phyloP scores from a whole-genome alignment of 2,329 filamentous ascomycete genomes.

The Fusarium xyrophilum region DNA sequence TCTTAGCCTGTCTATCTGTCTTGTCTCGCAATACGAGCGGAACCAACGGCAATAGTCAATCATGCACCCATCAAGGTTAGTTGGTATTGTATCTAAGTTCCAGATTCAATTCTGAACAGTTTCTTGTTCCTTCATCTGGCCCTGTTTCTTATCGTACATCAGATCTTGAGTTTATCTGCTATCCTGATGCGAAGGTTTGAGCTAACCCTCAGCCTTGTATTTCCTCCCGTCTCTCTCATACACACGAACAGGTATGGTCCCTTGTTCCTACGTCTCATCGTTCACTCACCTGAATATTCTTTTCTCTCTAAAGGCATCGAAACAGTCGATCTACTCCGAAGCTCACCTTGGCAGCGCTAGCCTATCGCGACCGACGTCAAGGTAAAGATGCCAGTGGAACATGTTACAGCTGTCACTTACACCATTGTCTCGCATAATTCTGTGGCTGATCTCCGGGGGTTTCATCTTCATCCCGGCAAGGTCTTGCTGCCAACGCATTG shows the following conservation, averaged over 20 bases:
- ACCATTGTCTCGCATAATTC: conserved; percentile 30
- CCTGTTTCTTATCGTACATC: not conserved
- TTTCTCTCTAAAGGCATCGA: conserved; percentile 20
- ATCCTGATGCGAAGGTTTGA: conserved; percentile 1
- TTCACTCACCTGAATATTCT: conserved; percentile 3
- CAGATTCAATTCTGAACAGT: not conserved
- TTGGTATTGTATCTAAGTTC: not conserved
- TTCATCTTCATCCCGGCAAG: conserved; percentile 36
- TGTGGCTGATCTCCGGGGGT: conserved; percentile 23
- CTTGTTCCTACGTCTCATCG: conserved; percentile 35
- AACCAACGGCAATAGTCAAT: not conserved
- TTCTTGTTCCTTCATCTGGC: conserved; percentile 1
- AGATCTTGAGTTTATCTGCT: conserved; percentile 17
- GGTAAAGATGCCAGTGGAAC: conserved; percentile 1
- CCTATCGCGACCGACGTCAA: conserved; percentile 10
- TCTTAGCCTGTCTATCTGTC: not conserved
- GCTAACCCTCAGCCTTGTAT: conserved; percentile 3
- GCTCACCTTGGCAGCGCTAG: not conserved
- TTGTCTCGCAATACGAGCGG: not conserved
- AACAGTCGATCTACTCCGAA: conserved; percentile 9
- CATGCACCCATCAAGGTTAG: not conserved
- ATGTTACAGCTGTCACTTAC: conserved; percentile 15
- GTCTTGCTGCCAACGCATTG: conserved; percentile 16
- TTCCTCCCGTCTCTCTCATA: conserved; percentile 21
- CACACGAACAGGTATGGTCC: conserved; percentile 18